Evolutionary conservation across 2,329 filamentous ascomycete species (phyloP).

Genomic region (Penicillium sp.): DNA sequence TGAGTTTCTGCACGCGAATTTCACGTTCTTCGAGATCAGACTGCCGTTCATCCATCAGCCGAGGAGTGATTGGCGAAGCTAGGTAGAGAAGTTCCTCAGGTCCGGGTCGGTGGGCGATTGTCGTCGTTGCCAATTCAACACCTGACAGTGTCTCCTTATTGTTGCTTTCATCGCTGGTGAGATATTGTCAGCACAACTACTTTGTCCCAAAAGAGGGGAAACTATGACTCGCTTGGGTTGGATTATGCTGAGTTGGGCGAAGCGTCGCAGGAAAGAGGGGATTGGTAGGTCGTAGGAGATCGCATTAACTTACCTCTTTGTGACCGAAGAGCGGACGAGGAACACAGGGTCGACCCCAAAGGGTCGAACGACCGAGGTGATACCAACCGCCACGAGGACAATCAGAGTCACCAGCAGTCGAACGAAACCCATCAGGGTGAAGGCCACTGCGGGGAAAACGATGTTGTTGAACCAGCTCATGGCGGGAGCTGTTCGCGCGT

Average conservation of each 20-base stretch:
- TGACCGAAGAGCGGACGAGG: background rate
- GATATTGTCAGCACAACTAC: background rate
- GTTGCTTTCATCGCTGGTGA: slow-evolving; percentile 6
- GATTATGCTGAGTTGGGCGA: background rate
- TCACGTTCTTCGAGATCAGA: background rate
- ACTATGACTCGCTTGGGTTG: background rate
- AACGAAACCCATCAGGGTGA: background rate
- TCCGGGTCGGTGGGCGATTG: background rate
- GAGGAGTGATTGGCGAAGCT: background rate
- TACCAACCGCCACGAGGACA: background rate
- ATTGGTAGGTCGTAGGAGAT: background rate
- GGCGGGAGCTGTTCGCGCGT: background rate
- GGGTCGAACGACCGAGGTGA: background rate
- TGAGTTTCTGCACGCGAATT: background rate
- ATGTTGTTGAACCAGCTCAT: background rate
- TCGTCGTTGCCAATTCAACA: background rate
- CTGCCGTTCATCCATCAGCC: background rate
- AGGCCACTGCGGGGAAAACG: background rate
- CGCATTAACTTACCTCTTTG: slow-evolving; percentile 5
- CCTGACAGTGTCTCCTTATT: slow-evolving; percentile 9
- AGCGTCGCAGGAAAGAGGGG: background rate
- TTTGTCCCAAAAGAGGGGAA: background rate
- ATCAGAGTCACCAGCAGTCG: slow-evolving; percentile 1
- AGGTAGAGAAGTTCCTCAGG: background rate
- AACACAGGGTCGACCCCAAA: background rate